A percentile compares a stretch with the other conserved stretches of the same genome.
Conservation (phyloP, 1,284 basidiomycete species). For the Stereum hirsutum region DNA sequence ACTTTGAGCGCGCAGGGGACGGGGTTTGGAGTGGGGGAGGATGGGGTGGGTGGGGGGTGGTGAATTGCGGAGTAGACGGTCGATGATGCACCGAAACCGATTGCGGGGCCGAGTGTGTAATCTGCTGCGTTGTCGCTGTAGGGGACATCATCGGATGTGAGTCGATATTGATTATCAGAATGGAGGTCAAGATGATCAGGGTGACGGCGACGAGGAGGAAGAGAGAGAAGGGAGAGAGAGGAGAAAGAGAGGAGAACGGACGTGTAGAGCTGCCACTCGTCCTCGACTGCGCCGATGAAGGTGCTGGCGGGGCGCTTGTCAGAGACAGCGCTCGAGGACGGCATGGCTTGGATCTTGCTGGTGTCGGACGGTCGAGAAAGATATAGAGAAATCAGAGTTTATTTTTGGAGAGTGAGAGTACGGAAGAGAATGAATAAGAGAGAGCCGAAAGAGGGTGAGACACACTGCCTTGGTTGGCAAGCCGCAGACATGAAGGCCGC, state of each 20-base stretch:
- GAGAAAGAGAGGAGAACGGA: constrained; percentile 19
- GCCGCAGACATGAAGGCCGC: too few relatives aligned
- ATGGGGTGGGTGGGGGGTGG: constrained; percentile 27
- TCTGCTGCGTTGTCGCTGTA: constrained; percentile 58
- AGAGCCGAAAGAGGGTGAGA: neutral
- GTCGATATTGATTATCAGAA: neutral
- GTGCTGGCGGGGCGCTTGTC: constrained; percentile 16
- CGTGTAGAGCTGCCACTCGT: constrained; percentile 82
- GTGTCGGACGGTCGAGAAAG: neutral
- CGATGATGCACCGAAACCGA: constrained; percentile 83
- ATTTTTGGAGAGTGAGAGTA: too few relatives aligned
- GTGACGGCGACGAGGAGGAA: constrained; percentile 6
- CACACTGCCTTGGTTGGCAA: too few relatives aligned
- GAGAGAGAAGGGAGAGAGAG: constrained; percentile 5
- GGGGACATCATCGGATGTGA: too few relatives aligned
- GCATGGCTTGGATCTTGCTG: neutral
- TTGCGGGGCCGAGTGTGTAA: constrained; percentile 65
- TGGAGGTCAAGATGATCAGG: too few relatives aligned
- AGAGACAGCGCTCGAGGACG: constrained; percentile 14
- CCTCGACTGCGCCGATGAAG: constrained; percentile 72
- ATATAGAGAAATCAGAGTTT: too few relatives aligned
- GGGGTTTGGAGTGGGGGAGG: neutral
- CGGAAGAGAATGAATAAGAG: neutral
- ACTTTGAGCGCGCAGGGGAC: constrained; percentile 80
- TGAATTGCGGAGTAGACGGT: constrained; percentile 76